Base-by-base conservation (phyloP, 2,329 filamentous ascomycete genomes). In the Cladorrhinum sp. region DNA sequence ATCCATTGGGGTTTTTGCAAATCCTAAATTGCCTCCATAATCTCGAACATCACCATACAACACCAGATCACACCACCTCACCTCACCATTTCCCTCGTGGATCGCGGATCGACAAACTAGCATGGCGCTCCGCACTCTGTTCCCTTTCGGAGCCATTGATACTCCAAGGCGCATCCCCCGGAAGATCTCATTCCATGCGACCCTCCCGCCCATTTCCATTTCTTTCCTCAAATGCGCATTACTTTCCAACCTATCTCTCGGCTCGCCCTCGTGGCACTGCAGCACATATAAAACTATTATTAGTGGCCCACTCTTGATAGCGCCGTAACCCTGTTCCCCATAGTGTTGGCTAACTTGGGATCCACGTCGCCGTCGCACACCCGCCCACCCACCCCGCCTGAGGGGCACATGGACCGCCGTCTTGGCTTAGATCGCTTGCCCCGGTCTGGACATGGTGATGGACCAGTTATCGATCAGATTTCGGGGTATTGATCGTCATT, bases 201-300 rank as follows among this genome's bases (percentile, higher is more conserved):
- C 60, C 61, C 57, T 61, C 53, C 59, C 46, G 56, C 57, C 30
- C 60, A 59, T 60, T 48, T 50, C 57, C 55, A 33, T 48, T 52
- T 57, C 60, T 64, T 16, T 46, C 42, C 42, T 46, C 42, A 46
- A 46, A 46, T 46, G 42, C 42, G 42, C 42, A 46, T 46, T 46
- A 46, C 42, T 46, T 12, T 46, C 9, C 18, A 21, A 46, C 42
- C 42, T 21, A 46, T 46, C 42, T 21, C 14, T 46, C 42, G 42
- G 65, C 56, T 58, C 58, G 62, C 39, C 63, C 64, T 66, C 67
- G 67, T 69, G 67, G 67, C 67, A 69, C 66, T 67, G 64, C 66
- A 61, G 66, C 64, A 60, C 58, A 64, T 60, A 60, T 52, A 48
- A 51, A 64, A 62, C 67, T 68, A 68, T 68, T 67, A 62, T 67